These are phyloP conservation scores for Wickerhamiella occidentalis DNA, from an alignment of 805 yeast genomes.

Conservation along the genomic window DNA sequence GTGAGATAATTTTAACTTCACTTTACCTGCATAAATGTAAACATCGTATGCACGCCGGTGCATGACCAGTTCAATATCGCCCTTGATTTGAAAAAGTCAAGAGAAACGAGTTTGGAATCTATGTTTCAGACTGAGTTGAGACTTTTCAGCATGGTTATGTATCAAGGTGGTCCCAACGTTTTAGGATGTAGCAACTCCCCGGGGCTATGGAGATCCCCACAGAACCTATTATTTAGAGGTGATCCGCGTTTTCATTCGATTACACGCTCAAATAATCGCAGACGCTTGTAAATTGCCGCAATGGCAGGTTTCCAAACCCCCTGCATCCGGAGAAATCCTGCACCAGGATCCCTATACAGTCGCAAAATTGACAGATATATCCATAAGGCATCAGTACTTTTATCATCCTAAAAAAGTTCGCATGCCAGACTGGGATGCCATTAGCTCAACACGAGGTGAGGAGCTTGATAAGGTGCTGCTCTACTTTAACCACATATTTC, in stretches of 20 bases:
- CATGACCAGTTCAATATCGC: background rate
- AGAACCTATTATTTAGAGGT: too few relatives aligned
- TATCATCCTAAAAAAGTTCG: background rate
- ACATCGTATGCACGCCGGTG: background rate
- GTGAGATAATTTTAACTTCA: background rate
- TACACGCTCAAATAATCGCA: background rate
- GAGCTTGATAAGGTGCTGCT: background rate
- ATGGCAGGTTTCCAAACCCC: background rate
- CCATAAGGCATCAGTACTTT: background rate
- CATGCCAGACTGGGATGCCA: background rate
- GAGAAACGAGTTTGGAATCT: background rate
- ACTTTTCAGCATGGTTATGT: background rate
- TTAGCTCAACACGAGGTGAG: background rate
- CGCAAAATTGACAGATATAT: background rate
- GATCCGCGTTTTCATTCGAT: too few relatives aligned
- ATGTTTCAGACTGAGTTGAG: background rate
- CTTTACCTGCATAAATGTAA: conserved; percentile 2
- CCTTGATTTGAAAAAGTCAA: background rate
- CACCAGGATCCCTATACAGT: background rate
- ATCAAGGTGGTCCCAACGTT: too few relatives aligned
- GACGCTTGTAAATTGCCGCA: background rate
- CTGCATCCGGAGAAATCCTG: background rate
- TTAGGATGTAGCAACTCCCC: too few relatives aligned
- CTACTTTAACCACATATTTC: background rate
- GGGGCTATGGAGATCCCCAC: too few relatives aligned